Conservation (phyloP, 768 basidiomycete genomes). For the Mycena venus region DNA sequence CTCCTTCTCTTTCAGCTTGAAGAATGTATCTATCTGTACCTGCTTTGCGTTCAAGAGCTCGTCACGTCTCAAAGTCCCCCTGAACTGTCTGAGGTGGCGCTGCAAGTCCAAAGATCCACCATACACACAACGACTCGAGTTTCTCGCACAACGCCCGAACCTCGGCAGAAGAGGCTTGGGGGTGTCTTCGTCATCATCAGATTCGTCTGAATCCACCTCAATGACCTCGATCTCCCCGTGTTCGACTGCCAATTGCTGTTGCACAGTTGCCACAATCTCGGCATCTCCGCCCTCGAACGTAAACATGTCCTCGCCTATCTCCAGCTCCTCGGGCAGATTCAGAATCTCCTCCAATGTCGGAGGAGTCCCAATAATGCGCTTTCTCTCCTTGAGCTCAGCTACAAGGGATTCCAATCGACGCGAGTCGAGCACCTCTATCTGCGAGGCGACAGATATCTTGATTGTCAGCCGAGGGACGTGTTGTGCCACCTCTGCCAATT, state of each 20-base stretch:
- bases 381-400: not conserved
- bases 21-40: not conserved
- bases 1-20: not conserved
- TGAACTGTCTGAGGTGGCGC: not conserved
- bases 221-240: not conserved
- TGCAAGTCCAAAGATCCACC: not conserved
- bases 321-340: not conserved
- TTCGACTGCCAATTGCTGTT: not conserved
- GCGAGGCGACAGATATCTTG: not conserved
- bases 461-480: not conserved
- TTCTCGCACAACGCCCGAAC: not conserved
- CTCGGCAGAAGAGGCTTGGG: not conserved
- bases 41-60: not conserved
- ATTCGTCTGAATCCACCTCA: not conserved
- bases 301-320: not conserved
- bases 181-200: not conserved
- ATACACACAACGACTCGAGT: not conserved
- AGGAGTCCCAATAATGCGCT: not conserved
- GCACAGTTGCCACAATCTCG: not conserved
- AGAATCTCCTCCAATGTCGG: not conserved
- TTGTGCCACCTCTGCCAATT: not conserved
- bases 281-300: not conserved
- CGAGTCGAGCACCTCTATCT: not conserved
- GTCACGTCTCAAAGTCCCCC: not conserved
- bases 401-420: not conserved